Base-by-base conservation (phyloP, 257 asterid genomes). In the Salvia splendens region DNA sequence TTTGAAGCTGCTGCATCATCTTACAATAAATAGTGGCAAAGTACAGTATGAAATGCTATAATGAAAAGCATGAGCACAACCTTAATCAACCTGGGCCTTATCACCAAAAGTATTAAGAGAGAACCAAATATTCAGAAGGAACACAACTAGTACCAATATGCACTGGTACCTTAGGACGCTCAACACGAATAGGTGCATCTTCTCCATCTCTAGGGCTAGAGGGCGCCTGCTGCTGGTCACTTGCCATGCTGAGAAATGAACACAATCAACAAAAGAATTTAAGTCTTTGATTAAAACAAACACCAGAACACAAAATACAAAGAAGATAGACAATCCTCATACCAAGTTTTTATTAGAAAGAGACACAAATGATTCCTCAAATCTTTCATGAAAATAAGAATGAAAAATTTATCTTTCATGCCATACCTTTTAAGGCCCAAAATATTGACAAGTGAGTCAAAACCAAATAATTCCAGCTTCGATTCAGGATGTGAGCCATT, bases 141-240 rank as follows among this genome's bases (percentile, higher is more conserved):
- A 4, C 17, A n/a, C 51, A 73, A 51, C 64, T 41, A 46, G 69
- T 61, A 69, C 59, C 47, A 46, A 78, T 73, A 58, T 65, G 64
- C 61, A 16, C 45, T 73, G 72, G 30, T 83, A 90, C 99, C 95
- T 82, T 80, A 64, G 89, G 86, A 46, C 81, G 95, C 75, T 81
- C 95, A 69, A 83, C 74, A 70, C 73, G 75, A 57, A 78, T 67
- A 9, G 83, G 68, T 45, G 72, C 80, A 74, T 88, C 96, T 48
- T 90, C 99, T 70, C 95, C 97, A 68, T 90, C 95, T 78, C 96
- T 83, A 65, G 95, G 97, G 78, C 96, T 90, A 52, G 89, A 80
- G 45, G 95, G 97, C 43, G 91, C 89, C 73, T 80, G 97, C 71
- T 79, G 72, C 79, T 80, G 97, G 82, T 93, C 97, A 75, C 91